These are phyloP conservation scores for Onygenales sp. DNA, from an alignment of 2,329 filamentous ascomycete genomes.

Conservation along the genomic window DNA sequence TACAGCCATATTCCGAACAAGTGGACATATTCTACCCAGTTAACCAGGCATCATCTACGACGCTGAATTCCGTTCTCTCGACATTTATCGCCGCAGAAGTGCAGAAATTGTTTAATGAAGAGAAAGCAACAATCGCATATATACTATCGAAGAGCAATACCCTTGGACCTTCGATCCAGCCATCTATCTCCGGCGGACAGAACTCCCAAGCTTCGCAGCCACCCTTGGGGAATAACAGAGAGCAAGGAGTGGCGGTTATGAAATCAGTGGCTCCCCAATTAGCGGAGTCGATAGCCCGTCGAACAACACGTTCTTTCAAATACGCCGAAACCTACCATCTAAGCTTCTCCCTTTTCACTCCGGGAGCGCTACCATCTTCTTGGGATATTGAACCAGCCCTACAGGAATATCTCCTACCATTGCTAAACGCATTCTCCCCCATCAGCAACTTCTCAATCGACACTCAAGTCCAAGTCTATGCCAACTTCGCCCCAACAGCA, in stretches of 20 bases:
- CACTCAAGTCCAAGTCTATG: conserved; percentile 91
- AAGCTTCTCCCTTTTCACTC: conserved; percentile 89
- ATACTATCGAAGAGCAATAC: conserved; percentile 51
- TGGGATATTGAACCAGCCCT: conserved; percentile 88
- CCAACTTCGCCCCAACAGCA: conserved; percentile 55
- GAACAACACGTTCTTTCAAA: conserved; percentile 76
- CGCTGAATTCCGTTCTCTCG: conserved; percentile 63
- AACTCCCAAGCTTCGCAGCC: conserved; percentile 16
- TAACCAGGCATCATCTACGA: conserved; percentile 56
- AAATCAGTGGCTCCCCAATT: conserved; percentile 35
- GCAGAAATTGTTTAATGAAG: conserved; percentile 70
- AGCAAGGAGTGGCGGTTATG: conserved; percentile 22
- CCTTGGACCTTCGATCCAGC: conserved; percentile 17
- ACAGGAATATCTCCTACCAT: conserved; percentile 67
- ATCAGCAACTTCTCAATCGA: conserved; percentile 96
- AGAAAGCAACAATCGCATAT: conserved; percentile 75
- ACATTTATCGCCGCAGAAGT: conserved; percentile 71
- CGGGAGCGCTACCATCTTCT: conserved; percentile 64
- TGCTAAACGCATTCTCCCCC: conserved; percentile 66
- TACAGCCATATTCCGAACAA: conserved; percentile 60
- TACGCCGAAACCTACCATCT: conserved; percentile 92
- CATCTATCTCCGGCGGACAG: conserved; percentile 39
- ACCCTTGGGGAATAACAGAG: conserved; percentile 19
- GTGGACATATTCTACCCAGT: conserved; percentile 70
- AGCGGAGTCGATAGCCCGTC: conserved; percentile 51